Base-by-base conservation (phyloP, 257 asterid species). In the Thymus quinquecostatus region DNA sequence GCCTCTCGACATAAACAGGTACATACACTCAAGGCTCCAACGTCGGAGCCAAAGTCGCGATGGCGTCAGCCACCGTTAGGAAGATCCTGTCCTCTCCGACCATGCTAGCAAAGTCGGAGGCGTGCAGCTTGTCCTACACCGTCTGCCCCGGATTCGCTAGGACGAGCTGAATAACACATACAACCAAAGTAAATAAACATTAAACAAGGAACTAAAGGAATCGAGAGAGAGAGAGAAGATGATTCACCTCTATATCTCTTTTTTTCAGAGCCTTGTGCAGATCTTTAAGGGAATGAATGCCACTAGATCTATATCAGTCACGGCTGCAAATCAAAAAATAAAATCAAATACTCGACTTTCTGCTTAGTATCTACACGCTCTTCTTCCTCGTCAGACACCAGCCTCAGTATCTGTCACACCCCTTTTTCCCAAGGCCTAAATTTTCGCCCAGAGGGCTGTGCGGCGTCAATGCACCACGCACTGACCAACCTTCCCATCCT, bases 231-330 rank as follows among this genome's bases (percentile, higher is more conserved):
- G 38, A 34, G 38, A 4, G 40, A 36, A 4, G 41, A 38, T 1
- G 2, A 34, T 0, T 65, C 75, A 89, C 97, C 83, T 85, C 79
- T 66, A 91, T 66, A 5, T 84, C 83, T 70, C 83, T 85, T 85
- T 86, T 88, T 38, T 67, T 74, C 1, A 95, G 91, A 73, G 65
- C 74, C 69, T 82, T 92, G 72, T 77, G 61, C 27, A 95, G 67
- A 63, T 88, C 99, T 74, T 95, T 91, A 68, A 95, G 43, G 11
- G 96, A 81, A 82, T 92, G 96, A 32, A 95, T 86, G 8, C 99
- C 99, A 74, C 97, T 87, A 0, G 97, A 71, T 94, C 99, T 30
- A 94, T 84, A 48, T 92, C 99, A 32, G 89, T 89, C 56, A 95
- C 98, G 77, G 98, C 99, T 95, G 93, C 2, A 7, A 53, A 53